Base-by-base conservation (phyloP, 352 stramenopile species). In the Globisporangium nunn region DNA sequence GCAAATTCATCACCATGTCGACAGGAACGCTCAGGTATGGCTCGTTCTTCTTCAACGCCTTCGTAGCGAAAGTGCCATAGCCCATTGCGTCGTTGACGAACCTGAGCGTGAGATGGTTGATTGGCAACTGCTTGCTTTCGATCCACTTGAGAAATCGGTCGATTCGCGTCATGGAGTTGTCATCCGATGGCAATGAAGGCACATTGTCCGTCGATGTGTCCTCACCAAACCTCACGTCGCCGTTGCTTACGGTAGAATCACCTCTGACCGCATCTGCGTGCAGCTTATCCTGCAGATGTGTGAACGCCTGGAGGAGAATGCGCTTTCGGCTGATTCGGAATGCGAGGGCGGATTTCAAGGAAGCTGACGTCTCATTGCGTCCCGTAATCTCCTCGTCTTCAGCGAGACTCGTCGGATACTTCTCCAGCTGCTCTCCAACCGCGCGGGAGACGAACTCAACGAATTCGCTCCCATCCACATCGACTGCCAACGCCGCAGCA, bases 1-100 rank as follows among this genome's bases (percentile, higher is more conserved):
- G 46, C 4, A 70, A 50, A 41, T 89, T 75, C 78, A 98, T 93
- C 41, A 95, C 74, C 29, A 73, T 37, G 35, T 75, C 48, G 0
- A 71, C 30, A 0, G 88, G 87, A 2, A 98, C 67, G n/a, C 70
- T 78, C 35, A 97, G 62, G 67, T 98, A 97, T 8, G 77, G 30
- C 5, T 97, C 76, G 40, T 74, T 74, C 0, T 58, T 47, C 8
- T 62, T 30, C 0, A 97, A 60, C 4, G 61, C 11, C 41, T 87
- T 81, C 10, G 68, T 71, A 33, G 81, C 78, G 44, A 95, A 78
- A 1, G 80, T 70, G 7, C 85, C 85, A 39, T 81, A 90, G 12
- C 88, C 78, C 45, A 93, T 67, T 2, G 50, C 52, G 14, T 73
- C 58, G 15, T 49, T 74, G 3, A 87, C 52, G 50, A 81, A 90